Evolutionary conservation across 345 rosid genomes (phyloP).

Genomic region (Euphorbia tirucalli): DNA sequence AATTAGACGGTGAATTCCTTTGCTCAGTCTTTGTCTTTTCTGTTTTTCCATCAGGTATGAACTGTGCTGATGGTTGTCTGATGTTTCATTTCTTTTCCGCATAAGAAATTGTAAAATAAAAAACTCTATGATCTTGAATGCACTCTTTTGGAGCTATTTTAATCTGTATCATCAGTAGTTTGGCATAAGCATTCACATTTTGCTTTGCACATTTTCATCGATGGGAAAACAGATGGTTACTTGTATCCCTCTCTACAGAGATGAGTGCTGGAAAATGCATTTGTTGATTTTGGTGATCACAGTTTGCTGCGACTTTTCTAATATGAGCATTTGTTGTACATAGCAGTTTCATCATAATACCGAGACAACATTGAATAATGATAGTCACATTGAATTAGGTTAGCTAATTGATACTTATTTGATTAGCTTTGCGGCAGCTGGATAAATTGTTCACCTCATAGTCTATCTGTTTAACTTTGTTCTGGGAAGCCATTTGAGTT

Average conservation of each 20-base stretch:
- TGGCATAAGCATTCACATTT: neutral
- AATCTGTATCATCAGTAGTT: neutral
- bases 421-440: too few relatives aligned
- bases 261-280: neutral
- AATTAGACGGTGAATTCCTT: neutral
- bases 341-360: too few relatives aligned
- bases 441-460: too few relatives aligned
- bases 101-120: neutral
- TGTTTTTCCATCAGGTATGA: neutral
- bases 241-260: neutral
- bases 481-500: too few relatives aligned
- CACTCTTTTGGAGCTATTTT: neutral
- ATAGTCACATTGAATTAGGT: too few relatives aligned
- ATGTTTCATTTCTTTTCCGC: neutral
- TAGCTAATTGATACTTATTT: too few relatives aligned
- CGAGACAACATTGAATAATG: too few relatives aligned
- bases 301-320: neutral
- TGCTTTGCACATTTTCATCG: neutral
- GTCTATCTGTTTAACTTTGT: too few relatives aligned
- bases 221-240: neutral
- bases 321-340: neutral
- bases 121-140: neutral
- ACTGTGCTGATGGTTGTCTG: neutral
- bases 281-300: too few relatives aligned
- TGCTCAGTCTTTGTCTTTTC: neutral